These are phyloP conservation scores for Auxenochlorella protothecoides DNA, from an alignment of 139 green algal species.

Conservation along the genomic window DNA sequence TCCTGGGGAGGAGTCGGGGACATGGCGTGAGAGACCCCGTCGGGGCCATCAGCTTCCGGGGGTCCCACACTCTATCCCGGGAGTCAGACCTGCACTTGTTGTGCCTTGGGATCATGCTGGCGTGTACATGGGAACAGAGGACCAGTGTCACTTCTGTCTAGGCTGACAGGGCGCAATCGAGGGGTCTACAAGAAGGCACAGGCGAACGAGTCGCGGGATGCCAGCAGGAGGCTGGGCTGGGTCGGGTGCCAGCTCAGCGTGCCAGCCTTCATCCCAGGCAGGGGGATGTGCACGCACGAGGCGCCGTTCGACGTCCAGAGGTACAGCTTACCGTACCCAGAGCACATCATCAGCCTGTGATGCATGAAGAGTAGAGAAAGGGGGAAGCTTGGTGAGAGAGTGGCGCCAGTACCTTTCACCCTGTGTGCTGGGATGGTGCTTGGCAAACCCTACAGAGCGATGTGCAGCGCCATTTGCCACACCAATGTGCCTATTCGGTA, in stretches of 20 bases:
- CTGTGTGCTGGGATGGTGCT: background rate
- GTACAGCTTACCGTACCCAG: constrained; percentile 48
- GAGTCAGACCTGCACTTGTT: too few relatives aligned
- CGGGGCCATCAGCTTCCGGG: too few relatives aligned
- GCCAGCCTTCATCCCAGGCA: constrained; percentile 47
- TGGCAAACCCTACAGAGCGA: background rate
- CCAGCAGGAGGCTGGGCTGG: constrained; percentile 37
- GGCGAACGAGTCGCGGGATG: constrained; percentile 49
- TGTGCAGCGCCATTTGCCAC: background rate
- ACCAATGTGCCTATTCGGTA: too few relatives aligned
- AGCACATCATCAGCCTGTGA: constrained; percentile 40
- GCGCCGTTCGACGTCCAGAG: constrained; percentile 71
- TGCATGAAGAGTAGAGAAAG: background rate
- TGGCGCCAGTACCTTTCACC: background rate
- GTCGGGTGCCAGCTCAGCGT: constrained; percentile 42
- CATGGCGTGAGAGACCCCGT: background rate
- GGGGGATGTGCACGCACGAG: constrained; percentile 68
- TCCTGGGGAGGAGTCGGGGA: too few relatives aligned
- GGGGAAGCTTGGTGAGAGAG: background rate
- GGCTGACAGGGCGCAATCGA: too few relatives aligned
- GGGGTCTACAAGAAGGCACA: constrained; percentile 35
- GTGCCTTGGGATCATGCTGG: too few relatives aligned
- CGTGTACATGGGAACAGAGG: too few relatives aligned
- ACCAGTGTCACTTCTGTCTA: too few relatives aligned
- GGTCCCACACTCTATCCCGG: too few relatives aligned